Evolutionary conservation across 1,139 yeast genomes (phyloP), one percentile per base, ranked within the genome.

Genomic region (Yamadazyma blattariae): DNA sequence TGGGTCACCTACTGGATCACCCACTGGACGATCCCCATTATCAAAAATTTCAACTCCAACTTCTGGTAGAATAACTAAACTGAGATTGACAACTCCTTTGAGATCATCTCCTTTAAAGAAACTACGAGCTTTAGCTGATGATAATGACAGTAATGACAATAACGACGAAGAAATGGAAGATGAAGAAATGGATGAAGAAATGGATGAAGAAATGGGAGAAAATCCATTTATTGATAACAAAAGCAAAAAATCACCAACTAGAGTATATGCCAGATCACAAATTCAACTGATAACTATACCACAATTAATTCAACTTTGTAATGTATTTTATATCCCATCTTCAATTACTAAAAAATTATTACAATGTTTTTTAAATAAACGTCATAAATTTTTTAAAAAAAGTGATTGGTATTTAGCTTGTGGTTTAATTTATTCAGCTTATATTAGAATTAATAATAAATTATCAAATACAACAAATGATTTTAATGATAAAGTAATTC

Each of bases 381-480:
- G 72, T 28, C 69, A 71, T 32, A 75, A 77, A 45, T 71, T 81
- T 34, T 47, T 51, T 13, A 69, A 66, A 43, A 73, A 74, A 32
- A 77, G 74, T 38, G 82, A 81, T 29, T 82, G 89, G 87, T 76
- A 79, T 12, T 54, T 82, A 20, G 76, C 82, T 1, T 79, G 86
- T 52, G 90, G 89, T 0, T 54, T 82, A 42, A 66, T 82, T 1
- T 67, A 81, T 28, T 73, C 82, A 6, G 79, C 82, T 11, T 79
- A 77, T 35, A 60, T 67, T 11, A 61, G 81, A 11, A 67, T 82
- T 25, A 79, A 79, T 50, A 71, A 74, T 40, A 62, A 62, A 17
- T 51, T 67, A 20, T 56, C 81, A 13, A 52, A 60, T 8, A 52
- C 59, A 9, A 71, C 67, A 34, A 62, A 79, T 8, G 79, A 83